These are phyloP conservation scores for Polygonum maritimum DNA, from an alignment of 148 eudicot genomes.

Conservation along the genomic window DNA sequence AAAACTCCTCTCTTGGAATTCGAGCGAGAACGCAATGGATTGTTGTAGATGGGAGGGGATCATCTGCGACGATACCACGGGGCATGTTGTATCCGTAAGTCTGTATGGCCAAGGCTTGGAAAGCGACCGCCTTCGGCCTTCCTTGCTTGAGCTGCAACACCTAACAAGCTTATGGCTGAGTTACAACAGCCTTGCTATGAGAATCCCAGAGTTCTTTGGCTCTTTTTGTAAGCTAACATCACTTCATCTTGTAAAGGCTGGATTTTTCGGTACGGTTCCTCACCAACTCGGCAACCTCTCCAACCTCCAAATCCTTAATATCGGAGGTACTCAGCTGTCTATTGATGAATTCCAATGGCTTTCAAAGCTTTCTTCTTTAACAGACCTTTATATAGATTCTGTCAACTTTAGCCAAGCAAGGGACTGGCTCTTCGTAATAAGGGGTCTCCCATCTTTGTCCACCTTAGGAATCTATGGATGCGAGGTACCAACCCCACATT, in stretches of 20 bases:
- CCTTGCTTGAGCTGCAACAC: neutral
- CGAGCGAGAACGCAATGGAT: neutral
- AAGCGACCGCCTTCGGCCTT: neutral
- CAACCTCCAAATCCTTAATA: neutral
- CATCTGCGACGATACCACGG: neutral
- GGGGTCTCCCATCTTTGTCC: neutral
- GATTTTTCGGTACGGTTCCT: neutral
- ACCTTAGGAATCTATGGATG: no score
- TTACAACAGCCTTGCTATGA: neutral
- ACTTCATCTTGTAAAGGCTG: neutral
- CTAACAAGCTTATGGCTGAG: no score
- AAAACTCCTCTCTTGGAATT: neutral
- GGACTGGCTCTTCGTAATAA: neutral
- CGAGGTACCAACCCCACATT: no score
- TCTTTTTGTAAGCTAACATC: neutral
- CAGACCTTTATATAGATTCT: neutral
- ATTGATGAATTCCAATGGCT: neutral
- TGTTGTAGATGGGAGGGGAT: neutral
- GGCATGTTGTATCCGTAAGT: neutral
- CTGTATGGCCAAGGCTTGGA: neutral
- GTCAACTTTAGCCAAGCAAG: neutral
- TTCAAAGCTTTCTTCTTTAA: neutral
- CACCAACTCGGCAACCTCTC: neutral
- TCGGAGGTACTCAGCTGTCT: neutral
- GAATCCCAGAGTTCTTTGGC: neutral